A percentile compares a stretch with the other conserved stretches of the same genome.
Evolutionary conservation across 768 basidiomycete species (phyloP).

Genomic region (Rhizopogon roseolus): DNA sequence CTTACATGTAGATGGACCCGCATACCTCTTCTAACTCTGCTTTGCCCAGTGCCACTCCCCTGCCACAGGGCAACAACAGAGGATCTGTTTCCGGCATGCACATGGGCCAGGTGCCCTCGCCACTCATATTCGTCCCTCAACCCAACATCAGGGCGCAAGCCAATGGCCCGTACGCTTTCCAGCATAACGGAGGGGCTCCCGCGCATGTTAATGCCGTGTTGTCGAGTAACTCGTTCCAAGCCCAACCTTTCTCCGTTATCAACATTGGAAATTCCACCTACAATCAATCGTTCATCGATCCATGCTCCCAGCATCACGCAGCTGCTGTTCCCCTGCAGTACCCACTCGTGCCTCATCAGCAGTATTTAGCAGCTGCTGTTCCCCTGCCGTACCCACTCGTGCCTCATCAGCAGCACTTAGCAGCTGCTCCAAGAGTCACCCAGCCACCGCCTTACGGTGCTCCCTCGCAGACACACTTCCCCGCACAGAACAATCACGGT

Average conservation of each 20-base stretch:
- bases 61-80: neutral
- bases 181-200: neutral
- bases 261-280: neutral
- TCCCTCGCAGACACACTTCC: no score
- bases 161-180: neutral
- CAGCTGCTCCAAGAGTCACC: no score
- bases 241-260: neutral
- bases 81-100: neutral
- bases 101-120: neutral
- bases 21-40: neutral
- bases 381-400: no score
- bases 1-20: neutral
- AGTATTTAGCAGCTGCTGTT: no score
- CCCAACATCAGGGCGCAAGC: neutral
- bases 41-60: neutral
- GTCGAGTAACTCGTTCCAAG: neutral
- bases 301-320: no score
- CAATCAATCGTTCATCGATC: neutral
- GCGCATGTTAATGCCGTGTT: neutral
- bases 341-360: neutral
- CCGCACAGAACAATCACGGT: no score
- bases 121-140: neutral
- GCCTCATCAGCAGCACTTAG: neutral
- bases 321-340: no score
- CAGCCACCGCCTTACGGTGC: no score